Conservation (phyloP, 805 yeast genomes). For the Clavispora fructus region DNA sequence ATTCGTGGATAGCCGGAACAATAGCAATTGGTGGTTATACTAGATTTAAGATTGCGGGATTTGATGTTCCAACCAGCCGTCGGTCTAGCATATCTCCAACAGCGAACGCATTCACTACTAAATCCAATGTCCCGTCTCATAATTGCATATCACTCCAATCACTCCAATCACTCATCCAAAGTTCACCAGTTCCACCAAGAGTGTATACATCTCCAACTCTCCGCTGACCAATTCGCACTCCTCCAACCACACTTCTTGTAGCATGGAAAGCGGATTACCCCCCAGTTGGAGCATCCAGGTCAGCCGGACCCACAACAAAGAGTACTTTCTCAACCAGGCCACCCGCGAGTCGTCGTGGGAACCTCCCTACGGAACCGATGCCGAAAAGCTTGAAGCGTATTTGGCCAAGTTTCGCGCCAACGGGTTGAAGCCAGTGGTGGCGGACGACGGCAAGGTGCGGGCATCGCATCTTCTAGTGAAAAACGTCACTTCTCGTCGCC, state of each 20-base stretch:
- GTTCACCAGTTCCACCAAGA: too few species aligned
- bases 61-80: too few species aligned
- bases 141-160: too few species aligned
- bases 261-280: slow-evolving; percentile 71
- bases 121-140: too few species aligned
- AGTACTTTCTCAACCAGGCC: slow-evolving; percentile 70
- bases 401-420: slow-evolving; percentile 35
- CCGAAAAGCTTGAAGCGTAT: slow-evolving; percentile 51
- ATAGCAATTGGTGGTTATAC: too few species aligned
- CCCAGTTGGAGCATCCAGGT: slow-evolving; percentile 75
- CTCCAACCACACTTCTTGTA: slow-evolving; percentile 11
- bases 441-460: slow-evolving; percentile 54
- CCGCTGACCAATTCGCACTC: background rate
- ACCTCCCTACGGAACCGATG: slow-evolving; percentile 80
- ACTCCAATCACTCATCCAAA: too few species aligned
- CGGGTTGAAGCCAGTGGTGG: slow-evolving; percentile 27
- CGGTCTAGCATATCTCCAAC: too few species aligned
- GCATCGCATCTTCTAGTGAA: slow-evolving; percentile 81
- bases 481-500: slow-evolving; percentile 79
- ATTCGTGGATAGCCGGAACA: too few species aligned
- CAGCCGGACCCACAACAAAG: slow-evolving; percentile 77
- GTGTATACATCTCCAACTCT: background rate
- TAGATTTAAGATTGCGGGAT: too few species aligned
- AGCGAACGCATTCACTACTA: too few species aligned
- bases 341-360: slow-evolving; percentile 83